These are phyloP conservation scores for Leishmania major DNA, from an alignment of 208 protist genomes.

Conservation along the genomic window DNA sequence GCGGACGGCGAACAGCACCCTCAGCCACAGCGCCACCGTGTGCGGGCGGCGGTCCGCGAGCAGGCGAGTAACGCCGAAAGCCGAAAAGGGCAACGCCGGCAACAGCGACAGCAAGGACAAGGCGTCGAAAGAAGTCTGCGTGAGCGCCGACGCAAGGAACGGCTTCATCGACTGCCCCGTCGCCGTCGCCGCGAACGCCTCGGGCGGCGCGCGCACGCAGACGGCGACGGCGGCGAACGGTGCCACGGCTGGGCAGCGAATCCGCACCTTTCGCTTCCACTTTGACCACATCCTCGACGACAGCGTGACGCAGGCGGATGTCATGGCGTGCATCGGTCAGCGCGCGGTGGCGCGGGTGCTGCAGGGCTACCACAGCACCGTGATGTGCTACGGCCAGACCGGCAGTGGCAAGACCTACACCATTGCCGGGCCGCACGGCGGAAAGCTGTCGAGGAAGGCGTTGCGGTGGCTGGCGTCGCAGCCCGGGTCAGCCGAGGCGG, in stretches of 20 bases:
- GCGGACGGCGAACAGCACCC: background rate
- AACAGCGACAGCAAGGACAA: background rate
- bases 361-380: slow-evolving; percentile 77
- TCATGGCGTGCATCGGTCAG: slow-evolving; percentile 67
- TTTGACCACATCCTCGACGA: slow-evolving; percentile 81
- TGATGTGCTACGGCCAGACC: slow-evolving; percentile 93
- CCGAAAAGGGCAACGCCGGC: background rate
- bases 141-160: slow-evolving; percentile 14
- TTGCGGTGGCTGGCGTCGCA: slow-evolving; percentile 14
- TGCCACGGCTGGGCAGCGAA: background rate
- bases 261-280: slow-evolving; percentile 37
- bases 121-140: slow-evolving; percentile 15
- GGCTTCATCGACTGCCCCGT: slow-evolving; percentile 39
- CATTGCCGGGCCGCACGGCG: slow-evolving; percentile 64
- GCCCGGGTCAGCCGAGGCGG: background rate
- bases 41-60: background rate
- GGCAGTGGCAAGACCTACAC: slow-evolving; percentile 93
- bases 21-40: background rate
- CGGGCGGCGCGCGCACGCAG: background rate
- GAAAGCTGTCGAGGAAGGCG: slow-evolving; percentile 13
- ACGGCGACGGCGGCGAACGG: background rate
- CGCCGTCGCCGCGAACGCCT: background rate
- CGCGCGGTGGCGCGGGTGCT: slow-evolving; percentile 63
- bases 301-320: slow-evolving; percentile 49
- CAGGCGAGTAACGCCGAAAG: background rate